phyloP scores from a whole-genome alignment of 768 basidiomycete genomes.

The Holtermanniella nyarrowii region DNA sequence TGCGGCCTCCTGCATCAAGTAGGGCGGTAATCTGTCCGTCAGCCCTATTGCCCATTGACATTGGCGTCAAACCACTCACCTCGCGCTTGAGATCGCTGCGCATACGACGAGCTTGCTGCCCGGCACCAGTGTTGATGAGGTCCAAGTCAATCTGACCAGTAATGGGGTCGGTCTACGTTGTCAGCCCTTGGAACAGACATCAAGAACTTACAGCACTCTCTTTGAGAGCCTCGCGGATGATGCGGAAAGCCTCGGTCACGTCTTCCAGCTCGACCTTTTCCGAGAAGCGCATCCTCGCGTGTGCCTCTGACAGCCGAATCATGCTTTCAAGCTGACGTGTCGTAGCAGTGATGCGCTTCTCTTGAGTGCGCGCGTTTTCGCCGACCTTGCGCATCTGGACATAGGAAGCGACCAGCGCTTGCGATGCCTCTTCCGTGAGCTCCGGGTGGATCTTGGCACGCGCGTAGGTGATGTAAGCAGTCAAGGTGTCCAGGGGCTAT shows the following conservation, averaged over 20 bases:
- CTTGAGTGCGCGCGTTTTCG: slow-evolving; percentile 69
- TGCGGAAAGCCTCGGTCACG: slow-evolving; percentile 79
- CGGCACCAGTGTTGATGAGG: slow-evolving; percentile 85
- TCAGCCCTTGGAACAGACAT: not conserved
- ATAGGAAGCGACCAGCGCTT: slow-evolving; percentile 77
- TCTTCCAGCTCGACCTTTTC: slow-evolving; percentile 75
- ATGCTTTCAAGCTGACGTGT: slow-evolving; percentile 94
- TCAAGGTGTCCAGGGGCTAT: slow-evolving; percentile 79
- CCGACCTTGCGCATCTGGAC: slow-evolving; percentile 91
- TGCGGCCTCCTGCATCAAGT: slow-evolving; percentile 28
- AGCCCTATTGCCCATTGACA: not conserved
- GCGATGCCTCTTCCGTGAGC: slow-evolving; percentile 72
- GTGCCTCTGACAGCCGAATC: slow-evolving; percentile 91
- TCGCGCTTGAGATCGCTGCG: slow-evolving; percentile 84
- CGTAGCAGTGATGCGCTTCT: slow-evolving; percentile 94
- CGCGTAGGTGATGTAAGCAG: slow-evolving; percentile 90
- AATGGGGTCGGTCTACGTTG: slow-evolving; percentile 65
- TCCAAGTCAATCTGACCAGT: slow-evolving; percentile 97
- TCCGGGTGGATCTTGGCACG: slow-evolving; percentile 73
- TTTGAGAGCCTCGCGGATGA: slow-evolving; percentile 93
- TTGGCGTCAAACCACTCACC: slow-evolving; percentile 38
- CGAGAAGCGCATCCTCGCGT: slow-evolving; percentile 90
- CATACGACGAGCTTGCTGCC: slow-evolving; percentile 70
- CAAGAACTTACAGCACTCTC: slow-evolving; percentile 46
- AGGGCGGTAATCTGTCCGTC: slow-evolving; percentile 19